Conservation (phyloP, 208 protist species). For the Crithidia expoeki region DNA sequence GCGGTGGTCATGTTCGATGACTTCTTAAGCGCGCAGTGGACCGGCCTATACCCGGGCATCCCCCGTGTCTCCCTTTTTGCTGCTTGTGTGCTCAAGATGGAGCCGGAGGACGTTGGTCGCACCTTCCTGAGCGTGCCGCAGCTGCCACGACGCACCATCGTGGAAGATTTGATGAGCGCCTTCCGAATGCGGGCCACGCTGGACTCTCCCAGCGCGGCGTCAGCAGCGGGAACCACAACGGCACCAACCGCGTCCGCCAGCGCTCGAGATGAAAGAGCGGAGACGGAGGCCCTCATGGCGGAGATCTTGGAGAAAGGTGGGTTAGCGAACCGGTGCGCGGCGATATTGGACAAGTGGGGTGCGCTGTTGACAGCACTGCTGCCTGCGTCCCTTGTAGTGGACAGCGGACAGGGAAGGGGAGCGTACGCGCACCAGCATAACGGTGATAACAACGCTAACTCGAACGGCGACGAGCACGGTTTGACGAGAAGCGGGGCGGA, state of each 20-base stretch:
- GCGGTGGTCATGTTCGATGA: constrained; percentile 80
- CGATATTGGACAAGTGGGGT: constrained; percentile 33
- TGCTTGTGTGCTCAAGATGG: constrained; percentile 70
- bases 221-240: neutral
- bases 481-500: neutral
- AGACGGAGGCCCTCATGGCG: neutral
- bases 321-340: constrained; percentile 21
- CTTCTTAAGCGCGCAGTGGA: constrained; percentile 54
- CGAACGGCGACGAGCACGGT: neutral
- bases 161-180: constrained; percentile 75
- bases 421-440: neutral
- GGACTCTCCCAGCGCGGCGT: neutral
- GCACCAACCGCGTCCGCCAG: neutral
- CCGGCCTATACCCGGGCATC: constrained; percentile 65
- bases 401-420: neutral
- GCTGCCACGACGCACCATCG: constrained; percentile 57
- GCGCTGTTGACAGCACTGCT: constrained; percentile 38
- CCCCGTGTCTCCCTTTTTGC: constrained; percentile 71
- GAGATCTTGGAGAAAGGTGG: neutral
- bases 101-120: constrained; percentile 77
- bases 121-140: constrained; percentile 47
- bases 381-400: constrained; percentile 22
- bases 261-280: neutral
- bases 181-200: constrained; percentile 59
- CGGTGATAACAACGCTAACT: neutral